Evolutionary conservation across 2,329 filamentous ascomycete species (phyloP), one percentile per base, ranked within the genome.

Genomic region (Ophiostoma sp.): DNA sequence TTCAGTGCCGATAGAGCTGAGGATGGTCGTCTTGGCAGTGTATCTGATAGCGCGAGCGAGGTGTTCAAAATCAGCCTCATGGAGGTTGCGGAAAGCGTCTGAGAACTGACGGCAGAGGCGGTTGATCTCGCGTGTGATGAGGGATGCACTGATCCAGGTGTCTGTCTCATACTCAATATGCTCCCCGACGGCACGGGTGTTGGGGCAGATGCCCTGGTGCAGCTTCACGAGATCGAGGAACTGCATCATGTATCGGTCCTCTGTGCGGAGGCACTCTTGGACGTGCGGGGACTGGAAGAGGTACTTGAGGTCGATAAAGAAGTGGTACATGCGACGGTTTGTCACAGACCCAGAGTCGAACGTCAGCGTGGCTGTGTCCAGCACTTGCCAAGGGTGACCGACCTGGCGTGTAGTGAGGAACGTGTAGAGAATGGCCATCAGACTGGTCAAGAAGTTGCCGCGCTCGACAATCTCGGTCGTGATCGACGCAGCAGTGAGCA

Each of bases 141-240:
- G 85, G 7, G 94, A 97, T 3, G 95, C 94, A 71, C 92, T 96
- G 69, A 99, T 98, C 95, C 95, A 99, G 27, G 93, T 91, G 80
- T 99, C 96, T 1, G 94, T 96, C 79, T 99, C 95, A 77, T 98
- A 99, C 79, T 99, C 96, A 41, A 99, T 92, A 78, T 99, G 95
- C 77, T 98, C 95, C 20, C 94, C 93, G 31, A 97, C 87, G 2
- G 94, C 95, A 72, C 96, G 87, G 65, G 94, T 85, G 76, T 98
- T 99, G 1, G 95, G 95, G 75, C 94, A 97, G 70, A 99, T 97
- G 36, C 95, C 94, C 80, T 99, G 96, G 74, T 97, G 94, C 65
- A 99, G 85, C 79, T 97, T 97, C 73, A 97, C 93, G 20, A 99
- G 83, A 77, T 99, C 96, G 64, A 99, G 83, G 79, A 98, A 99